Conservation (phyloP, 768 basidiomycete genomes). For the Boletus coccyginus region DNA sequence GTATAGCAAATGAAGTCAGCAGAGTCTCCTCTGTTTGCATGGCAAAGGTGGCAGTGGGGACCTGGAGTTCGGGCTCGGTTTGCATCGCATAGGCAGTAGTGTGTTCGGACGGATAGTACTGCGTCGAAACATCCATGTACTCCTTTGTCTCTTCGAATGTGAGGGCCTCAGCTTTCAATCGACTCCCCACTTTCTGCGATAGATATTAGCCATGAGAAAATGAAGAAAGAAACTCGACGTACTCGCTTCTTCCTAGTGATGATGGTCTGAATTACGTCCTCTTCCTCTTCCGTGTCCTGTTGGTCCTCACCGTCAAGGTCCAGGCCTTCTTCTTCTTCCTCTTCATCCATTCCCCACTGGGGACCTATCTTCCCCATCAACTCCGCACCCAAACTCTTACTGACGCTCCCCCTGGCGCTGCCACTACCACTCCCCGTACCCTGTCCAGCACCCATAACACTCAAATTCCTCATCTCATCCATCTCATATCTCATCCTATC, state of each 20-base stretch:
- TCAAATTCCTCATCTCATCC: slow-evolving; percentile 76
- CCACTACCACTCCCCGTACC: slow-evolving; percentile 41
- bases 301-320: slow-evolving; percentile 43
- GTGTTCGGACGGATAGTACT: slow-evolving; percentile 62
- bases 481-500: slow-evolving; percentile 92
- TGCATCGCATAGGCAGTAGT: slow-evolving; percentile 48
- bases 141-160: slow-evolving; percentile 63
- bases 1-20: slow-evolving; percentile 28
- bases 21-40: slow-evolving; percentile 52
- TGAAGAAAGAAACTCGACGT: slow-evolving; percentile 11
- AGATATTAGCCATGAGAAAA: slow-evolving; percentile 14
- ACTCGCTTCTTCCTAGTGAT: slow-evolving; percentile 83
- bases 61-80: slow-evolving; percentile 58
- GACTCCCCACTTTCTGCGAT: slow-evolving; percentile 62
- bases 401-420: slow-evolving; percentile 57
- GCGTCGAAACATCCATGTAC: slow-evolving; percentile 71
- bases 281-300: slow-evolving; percentile 54
- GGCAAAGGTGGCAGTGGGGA: slow-evolving; percentile 44
- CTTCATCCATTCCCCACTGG: slow-evolving; percentile 42
- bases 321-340: slow-evolving; percentile 38
- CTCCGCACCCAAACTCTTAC: slow-evolving; percentile 76
- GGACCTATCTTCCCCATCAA: slow-evolving; percentile 58
- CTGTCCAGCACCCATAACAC: slow-evolving; percentile 32
- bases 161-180: slow-evolving; percentile 45
- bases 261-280: slow-evolving; percentile 80